phyloP scores from a whole-genome alignment of 305 asterid genomes.

The Fraxinus angustifolia region DNA sequence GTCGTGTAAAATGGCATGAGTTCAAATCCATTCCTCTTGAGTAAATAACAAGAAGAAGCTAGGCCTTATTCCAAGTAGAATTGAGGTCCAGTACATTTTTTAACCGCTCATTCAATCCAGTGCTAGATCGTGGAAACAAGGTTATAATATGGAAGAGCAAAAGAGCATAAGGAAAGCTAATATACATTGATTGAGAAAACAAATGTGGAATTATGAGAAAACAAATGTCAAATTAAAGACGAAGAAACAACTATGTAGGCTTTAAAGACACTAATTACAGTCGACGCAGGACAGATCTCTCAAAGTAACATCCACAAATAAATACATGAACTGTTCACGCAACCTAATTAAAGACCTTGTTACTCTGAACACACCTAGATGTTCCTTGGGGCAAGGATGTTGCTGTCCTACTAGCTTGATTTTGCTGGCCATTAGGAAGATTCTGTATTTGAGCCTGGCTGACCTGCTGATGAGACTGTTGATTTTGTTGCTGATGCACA shows the following conservation, averaged over 20 bases:
- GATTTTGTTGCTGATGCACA: slow-evolving; percentile 48
- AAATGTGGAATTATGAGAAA: slow-evolving; percentile 1
- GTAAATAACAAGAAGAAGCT: neutral
- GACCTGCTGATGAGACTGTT: slow-evolving; percentile 52
- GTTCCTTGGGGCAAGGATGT: slow-evolving; percentile 93
- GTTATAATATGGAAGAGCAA: slow-evolving; percentile 5
- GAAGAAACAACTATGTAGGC: slow-evolving; percentile 24
- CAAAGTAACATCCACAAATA: slow-evolving; percentile 36
- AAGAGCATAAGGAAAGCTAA: slow-evolving; percentile 25
- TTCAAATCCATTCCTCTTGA: slow-evolving; percentile 10
- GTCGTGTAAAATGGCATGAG: neutral
- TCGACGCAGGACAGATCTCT: slow-evolving; percentile 36
- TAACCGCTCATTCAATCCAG: neutral
- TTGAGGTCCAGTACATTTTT: neutral
- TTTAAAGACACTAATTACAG: slow-evolving; percentile 42
- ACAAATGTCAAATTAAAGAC: slow-evolving; percentile 18
- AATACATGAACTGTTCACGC: slow-evolving; percentile 52
- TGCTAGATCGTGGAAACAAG: neutral
- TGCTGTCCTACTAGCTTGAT: slow-evolving; percentile 60
- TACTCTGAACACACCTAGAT: slow-evolving; percentile 88
- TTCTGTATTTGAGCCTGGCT: slow-evolving; percentile 55
- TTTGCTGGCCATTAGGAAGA: slow-evolving; percentile 57
- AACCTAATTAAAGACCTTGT: slow-evolving; percentile 79
- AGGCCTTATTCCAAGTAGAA: neutral
- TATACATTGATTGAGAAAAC: slow-evolving; percentile 34